Evolutionary conservation across 345 rosid genomes (phyloP).

Genomic region (Sonneratia alba): DNA sequence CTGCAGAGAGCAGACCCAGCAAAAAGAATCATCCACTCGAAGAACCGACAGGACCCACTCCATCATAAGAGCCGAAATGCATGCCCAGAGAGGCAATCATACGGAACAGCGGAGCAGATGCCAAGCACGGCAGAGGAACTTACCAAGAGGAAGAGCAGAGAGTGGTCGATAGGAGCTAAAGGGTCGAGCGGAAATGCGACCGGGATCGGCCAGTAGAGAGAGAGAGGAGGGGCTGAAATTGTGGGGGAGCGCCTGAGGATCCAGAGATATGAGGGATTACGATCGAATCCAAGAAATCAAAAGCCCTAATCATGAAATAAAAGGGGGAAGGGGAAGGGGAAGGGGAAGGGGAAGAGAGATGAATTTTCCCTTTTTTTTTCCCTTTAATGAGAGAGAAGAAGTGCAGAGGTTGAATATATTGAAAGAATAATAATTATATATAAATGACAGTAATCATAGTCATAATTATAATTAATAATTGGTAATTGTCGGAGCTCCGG

Average conservation of each 20-base stretch:
- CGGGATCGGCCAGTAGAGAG: not conserved
- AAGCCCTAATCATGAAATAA: no score
- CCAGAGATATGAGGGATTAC: not conserved
- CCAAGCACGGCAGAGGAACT: not conserved
- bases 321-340: not conserved
- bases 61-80: not conserved
- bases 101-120: not conserved
- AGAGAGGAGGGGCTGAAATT: not conserved
- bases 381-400: no score
- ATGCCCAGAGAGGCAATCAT: conserved; percentile 1
- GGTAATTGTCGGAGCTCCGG: not conserved
- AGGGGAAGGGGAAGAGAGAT: not conserved
- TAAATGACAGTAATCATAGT: not conserved
- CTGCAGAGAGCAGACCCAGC: not conserved
- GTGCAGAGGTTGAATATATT: not conserved
- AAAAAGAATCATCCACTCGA: not conserved
- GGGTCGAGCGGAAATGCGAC: conserved; percentile 1
- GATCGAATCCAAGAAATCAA: conserved; percentile 8
- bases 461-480: not conserved
- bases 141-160: not conserved
- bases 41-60: not conserved
- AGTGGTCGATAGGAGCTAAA: not conserved
- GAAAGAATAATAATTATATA: not conserved
- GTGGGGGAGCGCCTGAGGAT: not conserved
- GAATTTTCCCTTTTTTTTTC: no score